phyloP scores from a whole-genome alignment of 1,284 basidiomycete species.

The Papiliotrema flavescens region DNA sequence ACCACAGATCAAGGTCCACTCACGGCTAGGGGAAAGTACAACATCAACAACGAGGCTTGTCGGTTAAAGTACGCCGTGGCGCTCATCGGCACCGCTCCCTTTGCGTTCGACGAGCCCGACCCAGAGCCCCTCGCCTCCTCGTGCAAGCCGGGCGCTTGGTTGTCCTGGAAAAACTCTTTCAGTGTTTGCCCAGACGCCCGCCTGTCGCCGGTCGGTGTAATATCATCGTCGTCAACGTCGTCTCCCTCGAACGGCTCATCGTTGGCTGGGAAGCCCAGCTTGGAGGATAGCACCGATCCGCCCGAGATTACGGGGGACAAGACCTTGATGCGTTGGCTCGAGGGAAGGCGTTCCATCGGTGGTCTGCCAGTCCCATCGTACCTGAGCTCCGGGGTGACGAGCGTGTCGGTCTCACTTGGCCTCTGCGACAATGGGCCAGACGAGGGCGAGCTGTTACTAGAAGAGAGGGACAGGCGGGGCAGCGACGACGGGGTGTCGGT shows the following conservation, averaged over 20 bases:
- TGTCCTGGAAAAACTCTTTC: constrained; percentile 35
- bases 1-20: constrained; percentile 12
- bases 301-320: no score
- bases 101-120: not conserved
- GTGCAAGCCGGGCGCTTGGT: constrained; percentile 10
- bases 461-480: not conserved
- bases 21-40: constrained; percentile 46
- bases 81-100: constrained; percentile 18
- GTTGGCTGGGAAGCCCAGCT: no score
- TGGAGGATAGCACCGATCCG: constrained; percentile 2
- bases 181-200: constrained; percentile 20
- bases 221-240: constrained; percentile 5
- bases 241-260: not conserved
- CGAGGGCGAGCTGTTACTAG: not conserved
- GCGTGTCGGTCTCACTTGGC: constrained; percentile 18
- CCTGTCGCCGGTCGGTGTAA: constrained; percentile 1
- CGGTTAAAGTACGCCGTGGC: constrained; percentile 45
- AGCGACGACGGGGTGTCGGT: not conserved
- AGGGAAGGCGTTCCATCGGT: not conserved
- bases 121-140: constrained; percentile 4
- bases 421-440: constrained; percentile 3
- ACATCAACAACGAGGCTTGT: constrained; percentile 46
- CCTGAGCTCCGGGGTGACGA: constrained; percentile 16
- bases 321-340: not conserved
- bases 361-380: not conserved